phyloP scores from a whole-genome alignment of 805 yeast genomes.

The Jamesozyma piceae region DNA sequence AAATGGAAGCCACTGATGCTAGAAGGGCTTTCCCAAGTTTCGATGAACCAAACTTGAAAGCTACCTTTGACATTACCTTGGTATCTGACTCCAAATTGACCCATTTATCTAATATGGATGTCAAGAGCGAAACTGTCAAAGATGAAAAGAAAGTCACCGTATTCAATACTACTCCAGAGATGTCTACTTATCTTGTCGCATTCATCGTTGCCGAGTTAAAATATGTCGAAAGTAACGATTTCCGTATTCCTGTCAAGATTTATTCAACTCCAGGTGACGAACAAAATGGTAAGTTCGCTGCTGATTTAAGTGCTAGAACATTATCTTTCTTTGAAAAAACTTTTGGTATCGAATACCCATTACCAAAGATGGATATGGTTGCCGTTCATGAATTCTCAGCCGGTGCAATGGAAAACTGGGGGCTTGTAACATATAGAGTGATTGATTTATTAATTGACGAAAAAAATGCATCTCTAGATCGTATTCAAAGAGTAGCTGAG shows the following conservation, averaged over 20 bases:
- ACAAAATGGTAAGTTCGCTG: conserved; percentile 51
- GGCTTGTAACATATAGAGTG: conserved; percentile 60
- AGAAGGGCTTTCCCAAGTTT: conserved; percentile 71
- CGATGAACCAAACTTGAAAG: conserved; percentile 65
- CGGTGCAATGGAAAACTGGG: conserved; percentile 92
- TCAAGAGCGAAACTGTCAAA: conserved; percentile 30
- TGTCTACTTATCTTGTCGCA: conserved; percentile 69
- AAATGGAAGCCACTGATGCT: conserved; percentile 68
- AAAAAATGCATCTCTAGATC: conserved; percentile 38
- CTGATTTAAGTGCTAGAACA: conserved; percentile 55
- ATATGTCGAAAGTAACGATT: conserved; percentile 43
- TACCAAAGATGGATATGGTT: conserved; percentile 71
- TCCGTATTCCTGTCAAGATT: conserved; percentile 47
- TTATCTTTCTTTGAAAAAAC: conserved; percentile 55
- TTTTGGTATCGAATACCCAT: conserved; percentile 64
- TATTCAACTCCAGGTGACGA: conserved; percentile 51
- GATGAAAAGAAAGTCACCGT: conserved; percentile 37
- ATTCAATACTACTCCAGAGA: conserved; percentile 58
- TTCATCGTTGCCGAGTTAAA: conserved; percentile 61
- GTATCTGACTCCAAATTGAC: conserved; percentile 44
- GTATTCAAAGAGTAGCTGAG: conserved; percentile 55
- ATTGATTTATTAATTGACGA: conserved; percentile 38
- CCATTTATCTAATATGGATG: conserved; percentile 63
- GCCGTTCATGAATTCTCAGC: conserved; percentile 68
- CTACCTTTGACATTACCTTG: conserved; percentile 51